Percentiles rank a stretch among this genome's conserved stretches.
Conservation (phyloP, 2,329 filamentous ascomycete genomes). For the Tympanopsis confertula region DNA sequence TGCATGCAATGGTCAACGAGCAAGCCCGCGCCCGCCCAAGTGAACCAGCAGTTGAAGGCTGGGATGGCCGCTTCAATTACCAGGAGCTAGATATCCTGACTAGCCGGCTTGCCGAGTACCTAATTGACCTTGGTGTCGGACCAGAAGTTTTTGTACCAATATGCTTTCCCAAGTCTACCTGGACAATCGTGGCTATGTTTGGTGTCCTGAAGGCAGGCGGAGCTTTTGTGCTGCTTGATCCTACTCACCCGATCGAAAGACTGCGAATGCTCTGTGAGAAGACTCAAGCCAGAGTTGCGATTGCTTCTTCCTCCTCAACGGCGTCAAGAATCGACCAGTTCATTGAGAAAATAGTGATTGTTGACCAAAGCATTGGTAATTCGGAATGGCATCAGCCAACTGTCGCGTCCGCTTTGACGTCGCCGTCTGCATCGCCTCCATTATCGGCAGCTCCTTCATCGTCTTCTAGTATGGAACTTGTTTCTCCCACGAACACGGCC, state of each 20-base stretch:
- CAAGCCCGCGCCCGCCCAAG: no score
- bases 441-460: no score
- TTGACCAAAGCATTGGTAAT: no score
- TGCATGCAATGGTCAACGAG: no score
- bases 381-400: no score
- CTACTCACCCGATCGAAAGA: constrained; percentile 18
- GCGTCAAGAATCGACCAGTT: no score
- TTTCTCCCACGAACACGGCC: no score
- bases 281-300: constrained; percentile 8
- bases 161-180: constrained; percentile 22
- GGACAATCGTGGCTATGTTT: constrained; percentile 18
- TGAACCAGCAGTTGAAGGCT: constrained; percentile 9
- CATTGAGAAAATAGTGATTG: no score
- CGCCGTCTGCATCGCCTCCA: no score
- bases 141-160: constrained; percentile 18
- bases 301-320: no score
- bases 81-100: constrained; percentile 5
- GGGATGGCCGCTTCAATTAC: not conserved
- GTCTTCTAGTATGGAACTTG: no score
- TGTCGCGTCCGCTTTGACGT: no score
- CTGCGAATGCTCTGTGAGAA: constrained; percentile 20
- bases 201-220: constrained; percentile 21
- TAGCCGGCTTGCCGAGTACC: constrained; percentile 10
- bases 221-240: constrained; percentile 19
- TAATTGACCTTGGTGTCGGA: constrained; percentile 11